Conservation (phyloP, 805 yeast genomes). For the Jamesozyma hellenica region DNA sequence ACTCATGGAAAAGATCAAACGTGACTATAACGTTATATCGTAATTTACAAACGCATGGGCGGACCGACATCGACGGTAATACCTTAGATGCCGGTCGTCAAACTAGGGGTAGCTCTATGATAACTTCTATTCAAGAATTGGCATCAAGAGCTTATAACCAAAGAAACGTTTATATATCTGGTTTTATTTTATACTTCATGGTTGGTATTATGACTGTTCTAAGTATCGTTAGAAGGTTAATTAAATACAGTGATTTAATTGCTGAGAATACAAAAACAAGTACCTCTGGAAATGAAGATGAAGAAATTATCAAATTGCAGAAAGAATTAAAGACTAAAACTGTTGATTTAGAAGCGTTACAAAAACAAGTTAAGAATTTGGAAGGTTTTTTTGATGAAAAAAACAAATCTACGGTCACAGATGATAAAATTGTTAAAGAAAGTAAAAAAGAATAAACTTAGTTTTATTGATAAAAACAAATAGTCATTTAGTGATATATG, state of each 20-base stretch:
- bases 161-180: constrained; percentile 52
- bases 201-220: constrained; percentile 46
- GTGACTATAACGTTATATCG: constrained; percentile 23
- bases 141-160: constrained; percentile 56
- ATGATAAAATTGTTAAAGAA: constrained; percentile 1
- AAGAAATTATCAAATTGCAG: constrained; percentile 30
- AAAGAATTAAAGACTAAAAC: constrained; percentile 33
- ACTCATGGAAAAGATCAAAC: constrained; percentile 40
- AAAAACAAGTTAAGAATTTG: constrained; percentile 42
- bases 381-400: constrained; percentile 39
- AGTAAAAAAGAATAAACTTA: neutral
- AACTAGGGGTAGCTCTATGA: constrained; percentile 6
- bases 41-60: constrained; percentile 6
- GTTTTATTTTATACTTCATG: constrained; percentile 48
- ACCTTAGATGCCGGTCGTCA: neutral
- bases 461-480: neutral
- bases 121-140: constrained; percentile 39
- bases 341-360: constrained; percentile 37
- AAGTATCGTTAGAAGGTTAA: constrained; percentile 43
- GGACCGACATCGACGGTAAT: neutral
- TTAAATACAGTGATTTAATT: constrained; percentile 35
- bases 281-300: constrained; percentile 1
- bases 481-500: neutral
- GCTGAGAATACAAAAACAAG: constrained; percentile 7
- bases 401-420: constrained; percentile 1